Evolutionary conservation across 352 stramenopile species (phyloP).

Genomic region (Globisporangium nunn): DNA sequence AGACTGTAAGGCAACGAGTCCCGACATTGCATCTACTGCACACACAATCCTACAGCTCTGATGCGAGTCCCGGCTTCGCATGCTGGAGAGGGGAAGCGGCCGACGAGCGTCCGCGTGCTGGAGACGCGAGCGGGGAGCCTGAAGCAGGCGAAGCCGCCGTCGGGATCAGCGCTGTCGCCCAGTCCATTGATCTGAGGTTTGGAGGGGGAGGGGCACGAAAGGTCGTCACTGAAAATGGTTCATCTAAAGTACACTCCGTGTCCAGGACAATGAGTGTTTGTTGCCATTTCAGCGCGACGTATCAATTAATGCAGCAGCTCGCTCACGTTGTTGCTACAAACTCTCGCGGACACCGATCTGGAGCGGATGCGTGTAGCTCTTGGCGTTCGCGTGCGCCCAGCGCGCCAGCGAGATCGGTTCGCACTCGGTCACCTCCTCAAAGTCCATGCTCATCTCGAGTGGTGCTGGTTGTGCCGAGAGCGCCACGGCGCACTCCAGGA

Average conservation of each 20-base stretch:
- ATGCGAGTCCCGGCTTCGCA: conserved; percentile 8
- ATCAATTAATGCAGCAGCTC: no score
- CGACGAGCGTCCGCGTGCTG: neutral
- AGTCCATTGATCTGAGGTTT: neutral
- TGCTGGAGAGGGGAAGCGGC: neutral
- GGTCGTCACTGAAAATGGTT: neutral
- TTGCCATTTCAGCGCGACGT: no score
- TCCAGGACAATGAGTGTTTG: no score
- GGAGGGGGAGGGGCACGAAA: no score
- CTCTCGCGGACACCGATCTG: neutral
- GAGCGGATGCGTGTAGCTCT: conserved; percentile 40
- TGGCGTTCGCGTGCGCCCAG: conserved; percentile 43
- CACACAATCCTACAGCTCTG: conserved; percentile 9
- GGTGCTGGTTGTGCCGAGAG: conserved; percentile 18
- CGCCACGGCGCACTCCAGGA: conserved; percentile 43
- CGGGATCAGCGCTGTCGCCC: neutral
- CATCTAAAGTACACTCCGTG: neutral
- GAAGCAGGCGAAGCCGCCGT: neutral
- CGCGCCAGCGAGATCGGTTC: conserved; percentile 36
- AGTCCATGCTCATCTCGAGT: conserved; percentile 35
- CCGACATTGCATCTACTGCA: conserved; percentile 11
- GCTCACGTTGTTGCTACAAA: neutral
- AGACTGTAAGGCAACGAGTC: neutral
- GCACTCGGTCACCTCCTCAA: conserved; percentile 54
- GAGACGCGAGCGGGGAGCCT: neutral